phyloP scores from a whole-genome alignment of 2,329 filamentous ascomycete species.

The Akanthomyces uredinophilus region DNA sequence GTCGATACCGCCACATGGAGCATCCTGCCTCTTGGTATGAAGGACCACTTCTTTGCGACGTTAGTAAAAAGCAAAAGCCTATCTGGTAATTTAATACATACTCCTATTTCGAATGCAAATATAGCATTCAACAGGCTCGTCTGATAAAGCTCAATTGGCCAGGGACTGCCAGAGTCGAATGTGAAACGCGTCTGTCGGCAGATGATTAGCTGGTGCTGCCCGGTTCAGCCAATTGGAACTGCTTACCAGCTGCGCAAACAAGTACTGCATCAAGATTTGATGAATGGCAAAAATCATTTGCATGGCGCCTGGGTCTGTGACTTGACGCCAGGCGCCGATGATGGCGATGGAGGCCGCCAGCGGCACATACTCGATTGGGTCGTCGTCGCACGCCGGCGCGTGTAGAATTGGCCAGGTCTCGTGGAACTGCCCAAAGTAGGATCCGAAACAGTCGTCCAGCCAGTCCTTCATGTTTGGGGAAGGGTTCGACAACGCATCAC shows the following conservation, averaged over 20 bases:
- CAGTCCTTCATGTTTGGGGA: constrained; percentile 18
- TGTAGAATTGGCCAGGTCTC: constrained; percentile 38
- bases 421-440: constrained; percentile 38
- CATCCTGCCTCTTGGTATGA: constrained; percentile 28
- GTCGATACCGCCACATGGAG: constrained; percentile 32
- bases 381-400: constrained; percentile 30
- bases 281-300: constrained; percentile 12
- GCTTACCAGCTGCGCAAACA: constrained; percentile 9
- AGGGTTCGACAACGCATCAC: constrained; percentile 12
- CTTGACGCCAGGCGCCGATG: constrained; percentile 35
- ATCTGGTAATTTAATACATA: not conserved
- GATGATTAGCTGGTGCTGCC: not conserved
- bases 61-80: not conserved
- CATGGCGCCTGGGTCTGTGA: constrained; percentile 18
- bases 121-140: constrained; percentile 9
- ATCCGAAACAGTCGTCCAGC: constrained; percentile 20
- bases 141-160: constrained; percentile 8
- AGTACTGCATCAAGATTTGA: constrained; percentile 10
- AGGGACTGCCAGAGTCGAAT: constrained; percentile 11
- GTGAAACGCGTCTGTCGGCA: constrained; percentile 6
- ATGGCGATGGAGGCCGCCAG: constrained; percentile 30
- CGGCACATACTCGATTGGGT: constrained; percentile 22
- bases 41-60: constrained; percentile 24
- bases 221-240: not conserved
- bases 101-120: constrained; percentile 11